Percentiles rank a stretch among this genome's conserved stretches.
These are phyloP conservation scores for Wickerhamiella lipophila DNA, from an alignment of 805 yeast species.

Conservation along the genomic window DNA sequence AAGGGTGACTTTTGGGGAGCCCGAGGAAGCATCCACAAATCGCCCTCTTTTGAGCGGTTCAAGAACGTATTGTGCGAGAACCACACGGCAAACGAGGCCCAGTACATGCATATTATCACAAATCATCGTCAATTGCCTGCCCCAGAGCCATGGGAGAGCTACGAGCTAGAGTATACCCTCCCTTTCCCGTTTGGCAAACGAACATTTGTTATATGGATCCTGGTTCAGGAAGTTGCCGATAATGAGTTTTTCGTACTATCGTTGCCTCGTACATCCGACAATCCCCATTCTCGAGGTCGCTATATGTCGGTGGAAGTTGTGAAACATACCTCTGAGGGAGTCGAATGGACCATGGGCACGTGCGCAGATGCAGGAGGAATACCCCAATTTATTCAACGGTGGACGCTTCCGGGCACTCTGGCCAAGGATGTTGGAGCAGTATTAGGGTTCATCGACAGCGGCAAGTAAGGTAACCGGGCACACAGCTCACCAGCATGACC, in stretches of 20 bases:
- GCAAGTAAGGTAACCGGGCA: slow-evolving; percentile 2
- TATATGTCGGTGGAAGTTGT: slow-evolving; percentile 31
- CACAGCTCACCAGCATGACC: too few species aligned
- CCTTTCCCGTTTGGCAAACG: slow-evolving; percentile 28
- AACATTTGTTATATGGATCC: slow-evolving; percentile 29
- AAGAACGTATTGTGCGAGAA: slow-evolving; percentile 24
- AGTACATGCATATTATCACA: slow-evolving; percentile 28
- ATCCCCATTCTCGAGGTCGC: slow-evolving; percentile 22
- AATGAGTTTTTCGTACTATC: slow-evolving; percentile 29
- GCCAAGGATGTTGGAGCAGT: slow-evolving; percentile 30
- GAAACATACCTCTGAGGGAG: slow-evolving; percentile 17
- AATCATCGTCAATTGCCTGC: slow-evolving; percentile 21
- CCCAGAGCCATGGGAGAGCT: slow-evolving; percentile 21
- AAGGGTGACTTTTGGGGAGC: slow-evolving; percentile 30
- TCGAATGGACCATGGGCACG: slow-evolving; percentile 32
- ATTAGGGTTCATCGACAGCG: slow-evolving; percentile 23
- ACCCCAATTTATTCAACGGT: slow-evolving; percentile 31
- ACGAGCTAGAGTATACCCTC: slow-evolving; percentile 26
- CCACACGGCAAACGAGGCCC: slow-evolving; percentile 31
- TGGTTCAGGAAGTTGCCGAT: slow-evolving; percentile 23
- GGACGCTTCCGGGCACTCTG: slow-evolving; percentile 24
- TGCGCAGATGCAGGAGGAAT: slow-evolving; percentile 32
- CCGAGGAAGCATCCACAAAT: slow-evolving; percentile 27
- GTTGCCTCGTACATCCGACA: slow-evolving; percentile 24
- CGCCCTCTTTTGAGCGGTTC: slow-evolving; percentile 25